phyloP scores from a whole-genome alignment of 2,329 filamentous ascomycete species.

The Graphium sp. region DNA sequence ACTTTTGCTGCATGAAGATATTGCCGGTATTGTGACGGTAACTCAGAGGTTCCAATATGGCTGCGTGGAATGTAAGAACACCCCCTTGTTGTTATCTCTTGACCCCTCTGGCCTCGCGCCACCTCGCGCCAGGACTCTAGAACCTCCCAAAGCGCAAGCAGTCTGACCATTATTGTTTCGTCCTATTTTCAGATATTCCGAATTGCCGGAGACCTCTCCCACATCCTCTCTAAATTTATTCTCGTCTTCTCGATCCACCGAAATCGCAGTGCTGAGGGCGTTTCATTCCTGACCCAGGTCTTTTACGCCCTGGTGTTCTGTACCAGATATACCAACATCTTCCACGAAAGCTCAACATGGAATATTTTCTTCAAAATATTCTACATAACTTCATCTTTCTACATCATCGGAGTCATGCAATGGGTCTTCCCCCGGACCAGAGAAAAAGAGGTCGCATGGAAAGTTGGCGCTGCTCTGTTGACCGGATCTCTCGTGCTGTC shows the following conservation, averaged over 20 bases:
- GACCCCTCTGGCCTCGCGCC: no score
- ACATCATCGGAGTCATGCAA: constrained; percentile 79
- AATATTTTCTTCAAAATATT: constrained; percentile 78
- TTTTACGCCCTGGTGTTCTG: constrained; percentile 79
- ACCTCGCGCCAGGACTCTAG: no score
- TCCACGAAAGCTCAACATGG: constrained; percentile 40
- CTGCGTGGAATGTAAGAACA: constrained; percentile 24
- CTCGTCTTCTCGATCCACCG: constrained; percentile 80
- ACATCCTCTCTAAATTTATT: constrained; percentile 75
- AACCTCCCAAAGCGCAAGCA: not conserved
- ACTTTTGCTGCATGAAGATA: no score
- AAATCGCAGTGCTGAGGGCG: constrained; percentile 76
- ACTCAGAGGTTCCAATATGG: constrained; percentile 18
- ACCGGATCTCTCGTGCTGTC: constrained; percentile 48
- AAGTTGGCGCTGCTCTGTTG: constrained; percentile 57
- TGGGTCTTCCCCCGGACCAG: constrained; percentile 73
- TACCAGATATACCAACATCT: constrained; percentile 75
- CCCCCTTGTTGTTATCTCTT: no score
- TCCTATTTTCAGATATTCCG: constrained; percentile 44
- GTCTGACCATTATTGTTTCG: constrained; percentile 1
- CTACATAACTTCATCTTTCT: constrained; percentile 70
- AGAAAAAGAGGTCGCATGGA: constrained; percentile 88
- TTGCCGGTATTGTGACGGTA: no score
- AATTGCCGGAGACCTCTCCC: constrained; percentile 67
- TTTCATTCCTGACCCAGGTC: constrained; percentile 80